Conservation (phyloP, 2,329 filamentous ascomycete genomes). For the Shiraia sp. region DNA sequence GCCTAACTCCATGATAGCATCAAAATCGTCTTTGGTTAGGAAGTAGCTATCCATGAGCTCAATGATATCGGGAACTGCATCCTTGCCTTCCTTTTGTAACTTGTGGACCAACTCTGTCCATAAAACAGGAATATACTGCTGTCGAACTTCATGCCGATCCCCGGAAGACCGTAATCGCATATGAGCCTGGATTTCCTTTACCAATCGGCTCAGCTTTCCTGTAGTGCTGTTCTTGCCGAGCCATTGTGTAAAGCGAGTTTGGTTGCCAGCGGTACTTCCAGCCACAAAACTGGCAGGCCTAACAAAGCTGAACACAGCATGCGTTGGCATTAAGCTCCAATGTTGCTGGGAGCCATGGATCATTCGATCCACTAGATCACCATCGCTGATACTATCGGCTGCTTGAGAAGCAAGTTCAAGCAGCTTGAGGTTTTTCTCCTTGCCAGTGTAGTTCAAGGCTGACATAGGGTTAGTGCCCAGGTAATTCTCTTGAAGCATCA, state of each 20-base stretch:
- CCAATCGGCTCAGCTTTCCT: slow-evolving; percentile 71
- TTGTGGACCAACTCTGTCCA: slow-evolving; percentile 80
- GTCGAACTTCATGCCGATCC: slow-evolving; percentile 89
- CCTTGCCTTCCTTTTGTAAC: slow-evolving; percentile 78
- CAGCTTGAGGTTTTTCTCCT: slow-evolving; percentile 76
- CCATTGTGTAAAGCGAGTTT: slow-evolving; percentile 84
- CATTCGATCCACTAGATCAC: slow-evolving; percentile 94
- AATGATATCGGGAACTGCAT: slow-evolving; percentile 80
- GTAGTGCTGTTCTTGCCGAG: slow-evolving; percentile 91
- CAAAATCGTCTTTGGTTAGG: slow-evolving; percentile 91
- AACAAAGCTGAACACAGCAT: slow-evolving; percentile 94
- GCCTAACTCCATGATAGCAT: slow-evolving; percentile 87
- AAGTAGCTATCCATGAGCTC: slow-evolving; percentile 97
- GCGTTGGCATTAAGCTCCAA: slow-evolving; percentile 96
- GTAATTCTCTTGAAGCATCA: slow-evolving; percentile 99
- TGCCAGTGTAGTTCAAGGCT: slow-evolving; percentile 64
- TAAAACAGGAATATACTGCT: slow-evolving; percentile 88
- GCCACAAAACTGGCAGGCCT: slow-evolving; percentile 84
- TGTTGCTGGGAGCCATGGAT: slow-evolving; percentile 98
- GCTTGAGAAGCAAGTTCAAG: slow-evolving; percentile 86
- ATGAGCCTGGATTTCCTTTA: slow-evolving; percentile 95
- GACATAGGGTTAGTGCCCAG: slow-evolving; percentile 77
- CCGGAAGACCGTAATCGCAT: slow-evolving; percentile 91
- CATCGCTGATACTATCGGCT: slow-evolving; percentile 94
- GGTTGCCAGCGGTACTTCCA: slow-evolving; percentile 69